phyloP scores from a whole-genome alignment of 768 basidiomycete species.

The Jaapia argillacea region DNA sequence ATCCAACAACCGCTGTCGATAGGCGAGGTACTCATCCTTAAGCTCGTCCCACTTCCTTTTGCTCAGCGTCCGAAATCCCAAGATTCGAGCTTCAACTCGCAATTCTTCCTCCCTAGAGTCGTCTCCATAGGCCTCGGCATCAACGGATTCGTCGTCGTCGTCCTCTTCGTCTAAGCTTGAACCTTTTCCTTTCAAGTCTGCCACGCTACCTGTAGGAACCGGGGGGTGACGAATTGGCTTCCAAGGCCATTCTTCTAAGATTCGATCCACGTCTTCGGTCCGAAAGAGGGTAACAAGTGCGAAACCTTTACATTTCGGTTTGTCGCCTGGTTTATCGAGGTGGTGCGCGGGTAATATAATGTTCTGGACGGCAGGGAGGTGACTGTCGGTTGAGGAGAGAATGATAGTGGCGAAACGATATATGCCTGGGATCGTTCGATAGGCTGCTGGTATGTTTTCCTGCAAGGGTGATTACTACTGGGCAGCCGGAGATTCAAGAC shows the following conservation, averaged over 20 bases:
- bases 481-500: too few relatives aligned
- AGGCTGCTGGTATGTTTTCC: conserved; percentile 60
- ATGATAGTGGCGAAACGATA: conserved; percentile 33
- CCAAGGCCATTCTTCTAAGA: conserved; percentile 60
- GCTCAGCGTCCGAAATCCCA: conserved; percentile 47
- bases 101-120: conserved; percentile 4
- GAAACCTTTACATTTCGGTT: conserved; percentile 63
- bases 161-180: too few relatives aligned
- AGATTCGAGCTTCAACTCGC: conserved; percentile 40
- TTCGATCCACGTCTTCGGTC: conserved; percentile 24
- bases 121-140: background rate
- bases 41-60: conserved; percentile 55
- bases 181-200: too few relatives aligned
- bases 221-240: conserved; percentile 11
- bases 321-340: conserved; percentile 43
- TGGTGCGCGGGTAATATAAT: conserved; percentile 55
- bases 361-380: conserved; percentile 39
- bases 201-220: conserved; percentile 1
- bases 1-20: conserved; percentile 41
- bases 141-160: too few relatives aligned
- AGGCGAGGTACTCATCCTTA: conserved; percentile 59
- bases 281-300: conserved; percentile 52
- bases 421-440: conserved; percentile 42
- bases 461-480: conserved; percentile 15
- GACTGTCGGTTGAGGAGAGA: conserved; percentile 10